These are phyloP conservation scores for Monosporascus sp. DNA, from an alignment of 2,329 filamentous ascomycete species.

Conservation along the genomic window DNA sequence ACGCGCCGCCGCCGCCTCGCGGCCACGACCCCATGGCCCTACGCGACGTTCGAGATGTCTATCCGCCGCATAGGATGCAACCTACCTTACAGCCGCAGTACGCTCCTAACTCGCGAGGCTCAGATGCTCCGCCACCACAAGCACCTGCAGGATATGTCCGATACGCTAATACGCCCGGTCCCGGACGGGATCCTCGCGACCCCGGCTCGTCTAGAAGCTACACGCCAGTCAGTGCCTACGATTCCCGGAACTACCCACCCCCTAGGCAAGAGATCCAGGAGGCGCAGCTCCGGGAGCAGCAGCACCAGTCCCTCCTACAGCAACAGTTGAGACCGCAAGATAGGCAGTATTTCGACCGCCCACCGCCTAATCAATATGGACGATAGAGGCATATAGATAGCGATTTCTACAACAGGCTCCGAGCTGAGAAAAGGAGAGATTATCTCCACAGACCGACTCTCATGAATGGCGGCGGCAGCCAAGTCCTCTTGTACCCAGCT, in stretches of 20 bases:
- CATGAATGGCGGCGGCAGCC: too few species aligned
- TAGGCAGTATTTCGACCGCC: conserved; percentile 32
- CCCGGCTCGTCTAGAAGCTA: conserved; percentile 39
- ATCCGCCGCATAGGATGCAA: conserved; percentile 23
- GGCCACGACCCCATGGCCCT: conserved; percentile 26
- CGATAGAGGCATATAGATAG: conserved; percentile 21
- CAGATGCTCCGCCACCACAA: conserved; percentile 37
- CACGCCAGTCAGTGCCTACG: conserved; percentile 38
- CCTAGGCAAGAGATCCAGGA: conserved; percentile 31
- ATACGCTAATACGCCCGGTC: conserved; percentile 38
- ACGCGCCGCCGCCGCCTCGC: conserved; percentile 20
- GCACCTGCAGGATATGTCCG: conserved; percentile 34
- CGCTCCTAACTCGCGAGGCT: conserved; percentile 32
- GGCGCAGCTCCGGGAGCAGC: conserved; percentile 31
- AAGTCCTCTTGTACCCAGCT: too few species aligned
- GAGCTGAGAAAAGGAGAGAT: too few species aligned
- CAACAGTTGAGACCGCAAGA: conserved; percentile 40
- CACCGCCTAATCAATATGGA: conserved; percentile 38
- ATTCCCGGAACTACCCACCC: conserved; percentile 34
- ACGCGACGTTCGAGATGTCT: conserved; percentile 21
- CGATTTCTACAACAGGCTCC: too few species aligned
- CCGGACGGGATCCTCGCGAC: conserved; percentile 34
- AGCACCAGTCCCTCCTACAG: conserved; percentile 30
- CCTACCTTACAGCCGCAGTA: conserved; percentile 27
- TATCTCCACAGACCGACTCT: too few species aligned